Conservation (phyloP, 1,284 basidiomycete species). For the Coniophora puteana region DNA sequence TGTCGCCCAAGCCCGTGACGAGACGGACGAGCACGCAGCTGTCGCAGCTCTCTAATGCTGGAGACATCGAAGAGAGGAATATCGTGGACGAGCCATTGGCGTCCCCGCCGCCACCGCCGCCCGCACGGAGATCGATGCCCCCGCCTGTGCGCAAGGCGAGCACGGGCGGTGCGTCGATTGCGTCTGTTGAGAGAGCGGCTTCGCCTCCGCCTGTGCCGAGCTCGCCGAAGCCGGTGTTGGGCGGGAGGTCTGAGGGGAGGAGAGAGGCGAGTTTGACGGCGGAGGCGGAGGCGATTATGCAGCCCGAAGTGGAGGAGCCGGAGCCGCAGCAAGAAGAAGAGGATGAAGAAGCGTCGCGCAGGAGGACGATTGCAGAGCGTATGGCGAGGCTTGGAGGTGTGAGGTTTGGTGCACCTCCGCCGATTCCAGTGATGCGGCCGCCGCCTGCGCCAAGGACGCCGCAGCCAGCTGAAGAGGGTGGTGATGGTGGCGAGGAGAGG, state of each 20-base stretch:
- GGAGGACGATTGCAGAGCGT: slow-evolving; percentile 69
- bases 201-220: slow-evolving; percentile 16
- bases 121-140: slow-evolving; percentile 15
- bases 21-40: no score
- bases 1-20: no score
- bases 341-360: slow-evolving; percentile 45
- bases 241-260: no score
- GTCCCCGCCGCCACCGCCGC: slow-evolving; percentile 4
- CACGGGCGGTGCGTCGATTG: slow-evolving; percentile 8
- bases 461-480: slow-evolving; percentile 31
- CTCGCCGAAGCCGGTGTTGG: no score
- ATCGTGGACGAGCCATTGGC: not conserved
- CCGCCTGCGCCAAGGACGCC: slow-evolving; percentile 38
- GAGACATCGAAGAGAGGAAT: no score
- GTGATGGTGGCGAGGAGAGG: slow-evolving; percentile 20
- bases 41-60: no score
- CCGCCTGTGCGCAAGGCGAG: slow-evolving; percentile 15
- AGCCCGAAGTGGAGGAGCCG: slow-evolving; percentile 7
- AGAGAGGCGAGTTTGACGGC: no score
- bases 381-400: slow-evolving; percentile 79
- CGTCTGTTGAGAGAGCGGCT: slow-evolving; percentile 7
- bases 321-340: slow-evolving; percentile 28
- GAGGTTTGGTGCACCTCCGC: slow-evolving; percentile 61
- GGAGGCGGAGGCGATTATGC: no score
- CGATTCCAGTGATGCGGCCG: slow-evolving; percentile 39